Evolutionary conservation across 768 basidiomycete species (phyloP).

Genomic region (Calocera cornea): DNA sequence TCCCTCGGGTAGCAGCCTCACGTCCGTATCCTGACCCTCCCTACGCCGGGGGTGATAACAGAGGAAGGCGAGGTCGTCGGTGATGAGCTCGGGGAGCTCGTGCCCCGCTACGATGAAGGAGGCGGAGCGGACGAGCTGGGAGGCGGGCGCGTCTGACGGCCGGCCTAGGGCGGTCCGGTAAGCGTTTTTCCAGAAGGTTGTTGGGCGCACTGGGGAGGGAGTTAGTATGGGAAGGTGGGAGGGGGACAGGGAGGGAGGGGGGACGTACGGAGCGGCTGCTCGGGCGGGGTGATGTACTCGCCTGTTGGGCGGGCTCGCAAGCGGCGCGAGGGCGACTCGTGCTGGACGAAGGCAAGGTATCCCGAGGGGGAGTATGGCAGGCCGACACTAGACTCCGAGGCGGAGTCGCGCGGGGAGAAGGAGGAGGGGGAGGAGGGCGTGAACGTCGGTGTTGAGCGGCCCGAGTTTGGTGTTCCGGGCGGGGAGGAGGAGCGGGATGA

Average conservation of each 20-base stretch:
- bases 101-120: conserved; percentile 40
- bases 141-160: conserved; percentile 58
- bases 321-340: neutral
- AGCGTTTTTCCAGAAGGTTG: conserved; percentile 68
- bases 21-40: neutral
- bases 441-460: neutral
- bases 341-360: neutral
- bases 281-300: conserved; percentile 1
- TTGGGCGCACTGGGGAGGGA: conserved; percentile 49
- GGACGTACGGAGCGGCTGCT: neutral
- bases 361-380: neutral
- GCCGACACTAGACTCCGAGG: too few species aligned
- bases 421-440: neutral
- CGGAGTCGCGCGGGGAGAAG: neutral
- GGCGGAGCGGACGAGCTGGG: conserved; percentile 58
- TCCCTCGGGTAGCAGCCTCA: neutral
- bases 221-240: neutral
- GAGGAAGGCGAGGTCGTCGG: neutral
- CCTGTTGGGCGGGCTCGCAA: neutral
- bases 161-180: conserved; percentile 55
- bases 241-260: neutral
- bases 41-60: neutral
- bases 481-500: neutral
- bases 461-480: neutral
- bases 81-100: conserved; percentile 12